Percentiles rank a stretch among this genome's conserved stretches.
These are phyloP conservation scores for Penicillium janthinellum DNA, from an alignment of 2,329 filamentous ascomycete genomes.

Conservation along the genomic window DNA sequence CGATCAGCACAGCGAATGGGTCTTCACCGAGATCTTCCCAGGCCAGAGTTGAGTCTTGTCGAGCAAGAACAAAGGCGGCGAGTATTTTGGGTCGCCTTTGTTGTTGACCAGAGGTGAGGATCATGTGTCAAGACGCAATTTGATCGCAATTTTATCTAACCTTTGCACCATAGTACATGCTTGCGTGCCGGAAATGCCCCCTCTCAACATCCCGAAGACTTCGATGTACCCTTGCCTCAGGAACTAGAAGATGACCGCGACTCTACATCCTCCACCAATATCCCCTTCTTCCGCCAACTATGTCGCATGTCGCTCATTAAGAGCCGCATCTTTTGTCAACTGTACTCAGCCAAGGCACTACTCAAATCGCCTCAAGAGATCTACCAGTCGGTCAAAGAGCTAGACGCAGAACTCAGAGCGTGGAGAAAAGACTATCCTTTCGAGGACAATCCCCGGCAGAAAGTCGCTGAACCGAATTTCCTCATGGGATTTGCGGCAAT, in stretches of 20 bases:
- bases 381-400: slow-evolving; percentile 84
- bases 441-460: slow-evolving; percentile 83
- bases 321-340: slow-evolving; percentile 82
- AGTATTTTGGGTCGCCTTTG: slow-evolving; percentile 73
- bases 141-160: neutral
- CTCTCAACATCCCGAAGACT: slow-evolving; percentile 72
- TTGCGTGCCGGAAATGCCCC: slow-evolving; percentile 67
- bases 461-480: slow-evolving; percentile 83
- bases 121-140: neutral
- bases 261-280: slow-evolving; percentile 76
- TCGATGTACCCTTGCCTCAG: slow-evolving; percentile 90
- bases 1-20: slow-evolving; percentile 88
- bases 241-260: slow-evolving; percentile 88
- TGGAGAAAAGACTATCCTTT: slow-evolving; percentile 91
- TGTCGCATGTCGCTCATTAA: slow-evolving; percentile 87
- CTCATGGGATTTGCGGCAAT: slow-evolving; percentile 87
- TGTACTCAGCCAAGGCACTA: slow-evolving; percentile 86
- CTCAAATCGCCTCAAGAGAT: slow-evolving; percentile 80
- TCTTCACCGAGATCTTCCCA: slow-evolving; percentile 82
- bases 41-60: slow-evolving; percentile 83
- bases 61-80: slow-evolving; percentile 85
- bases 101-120: slow-evolving; percentile 66
- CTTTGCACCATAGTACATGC: slow-evolving; percentile 55
- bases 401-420: slow-evolving; percentile 80
- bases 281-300: slow-evolving; percentile 91